Base-by-base conservation (phyloP, 2,329 filamentous ascomycete species). In the Aureobasidium sp. region DNA sequence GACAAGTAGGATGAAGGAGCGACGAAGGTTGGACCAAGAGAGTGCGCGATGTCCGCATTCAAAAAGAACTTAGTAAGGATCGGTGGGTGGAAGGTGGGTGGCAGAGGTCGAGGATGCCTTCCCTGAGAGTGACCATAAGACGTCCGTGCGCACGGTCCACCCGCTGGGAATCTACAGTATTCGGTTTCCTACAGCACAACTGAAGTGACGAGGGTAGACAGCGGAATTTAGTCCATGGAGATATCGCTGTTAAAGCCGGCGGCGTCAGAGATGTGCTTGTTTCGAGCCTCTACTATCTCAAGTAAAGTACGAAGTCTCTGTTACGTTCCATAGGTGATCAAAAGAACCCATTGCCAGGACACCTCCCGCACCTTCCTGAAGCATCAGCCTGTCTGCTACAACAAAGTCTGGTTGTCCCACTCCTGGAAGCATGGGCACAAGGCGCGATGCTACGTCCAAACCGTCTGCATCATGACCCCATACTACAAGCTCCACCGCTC, bases 321-420 rank as follows among this genome's bases (percentile, higher is more conserved):
- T 79, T 48, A 83, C 74, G 48, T 77, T 70, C 83, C 83, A 85
- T n/a, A 70, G 64, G 63, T 74, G 73, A 66, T 84, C 80, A 65
- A 85, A 79, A 70, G 82, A 84, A 0, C 82, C 83, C 72, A 84
- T 75, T 2, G 81, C 81, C 62, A 81, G 68, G 5, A 77, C 74
- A 5, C 82, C 82, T 47, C 77, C 80, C 48, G 79, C 70, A 1
- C 82, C 82, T 65, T 77, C 78, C 78, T 78, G 82, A 62, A 75
- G 73, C 68, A 78, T 78, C 27, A 70, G 74, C 58, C 72, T 67
- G 47, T 78, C 74, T 31, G 81, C 66, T 2, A 85, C 69, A 5
- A 85, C 73, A 66, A 84, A 84, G 66, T 85, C 82, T 14, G 83
- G 82, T 66, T 83, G 81, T 0, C 82, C 82, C 53, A 78, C 79